phyloP scores from a whole-genome alignment of 257 asterid species.

The Cordia subcordata region DNA sequence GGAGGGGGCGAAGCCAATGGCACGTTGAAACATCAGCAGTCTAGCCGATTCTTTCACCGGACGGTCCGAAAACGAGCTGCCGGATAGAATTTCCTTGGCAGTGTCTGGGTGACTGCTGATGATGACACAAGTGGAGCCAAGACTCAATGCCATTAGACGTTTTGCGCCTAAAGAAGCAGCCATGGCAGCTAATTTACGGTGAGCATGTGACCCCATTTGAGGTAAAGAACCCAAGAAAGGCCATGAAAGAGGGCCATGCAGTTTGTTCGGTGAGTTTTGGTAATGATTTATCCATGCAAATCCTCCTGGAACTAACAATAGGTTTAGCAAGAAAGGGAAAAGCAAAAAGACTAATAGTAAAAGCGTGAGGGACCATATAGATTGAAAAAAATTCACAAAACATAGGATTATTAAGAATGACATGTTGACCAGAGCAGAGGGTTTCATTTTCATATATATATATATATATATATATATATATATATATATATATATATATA shows the following conservation, averaged over 20 bases:
- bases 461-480: too few relatives aligned
- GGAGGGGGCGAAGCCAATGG: slow-evolving; percentile 63
- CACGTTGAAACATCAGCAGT: slow-evolving; percentile 55
- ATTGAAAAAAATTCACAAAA: slow-evolving; percentile 16
- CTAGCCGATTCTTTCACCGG: slow-evolving; percentile 58
- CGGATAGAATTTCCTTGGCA: slow-evolving; percentile 48
- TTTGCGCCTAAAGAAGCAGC: slow-evolving; percentile 33
- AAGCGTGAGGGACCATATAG: slow-evolving; percentile 19
- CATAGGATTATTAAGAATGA: slow-evolving; percentile 24
- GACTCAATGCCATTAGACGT: slow-evolving; percentile 53
- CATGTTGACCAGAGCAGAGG: slow-evolving; percentile 21
- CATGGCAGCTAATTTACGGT: slow-evolving; percentile 38
- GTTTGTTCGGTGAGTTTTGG: slow-evolving; percentile 29
- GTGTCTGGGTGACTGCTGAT: slow-evolving; percentile 62
- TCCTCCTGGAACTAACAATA: slow-evolving; percentile 34
- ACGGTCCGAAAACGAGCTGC: slow-evolving; percentile 41
- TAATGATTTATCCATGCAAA: slow-evolving; percentile 48
- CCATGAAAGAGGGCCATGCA: slow-evolving; percentile 43
- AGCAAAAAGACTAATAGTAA: slow-evolving; percentile 18
- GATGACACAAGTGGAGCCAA: slow-evolving; percentile 43
- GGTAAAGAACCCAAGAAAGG: slow-evolving; percentile 48
- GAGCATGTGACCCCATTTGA: slow-evolving; percentile 51
- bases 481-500: too few relatives aligned
- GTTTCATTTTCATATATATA: slow-evolving; percentile 37
- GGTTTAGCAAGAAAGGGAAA: slow-evolving; percentile 21